Base-by-base conservation (phyloP, 2,329 filamentous ascomycete species). In the Cladosporium sp. region DNA sequence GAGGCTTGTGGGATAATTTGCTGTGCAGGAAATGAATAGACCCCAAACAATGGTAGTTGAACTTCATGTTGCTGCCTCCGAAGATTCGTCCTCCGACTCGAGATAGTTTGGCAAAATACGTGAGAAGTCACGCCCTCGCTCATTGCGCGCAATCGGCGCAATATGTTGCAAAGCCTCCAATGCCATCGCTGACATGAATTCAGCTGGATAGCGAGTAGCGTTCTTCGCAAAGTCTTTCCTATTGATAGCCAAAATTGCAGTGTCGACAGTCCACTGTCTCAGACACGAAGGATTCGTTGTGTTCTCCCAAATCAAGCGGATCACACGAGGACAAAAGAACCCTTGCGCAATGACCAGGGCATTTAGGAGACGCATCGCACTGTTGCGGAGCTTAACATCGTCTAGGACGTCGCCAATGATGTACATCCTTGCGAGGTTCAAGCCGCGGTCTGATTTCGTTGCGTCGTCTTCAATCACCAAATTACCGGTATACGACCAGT, bases 401-500 rank as follows among this genome's bases (percentile, higher is more conserved):
- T 35, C 55, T 21, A 57, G 21, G 12, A 28, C 21, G n/a, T 57
- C 55, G 29, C 55, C 55, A 21, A 40, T 10, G 3, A 57, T 21
- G n/a, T 57, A 57, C 4, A 57, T 16, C n/a, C n/a, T 46, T 10
- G 40, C 7, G 55, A 16, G 5, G n/a, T 35, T 37, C 3, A 55
- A n/a, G 28, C 52, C 52, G 29, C 52, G 7, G 18, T n/a, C n/a
- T 40, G 35, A 11, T 29, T 12, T 29, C n/a, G 28, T 33, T 10
- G 18, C 18, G 7, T n/a, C 52, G 11, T 29, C 35, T 16, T 60
- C 35, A 8, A 31, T 29, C 5, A 28, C 44, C 23, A 60, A 10
- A n/a, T 37, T 31, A 1, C 29, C 23, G 21, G 26, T 29, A 28
- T 70, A 68, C 3, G 61, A 33, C 66, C 69, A 70, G 33, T 69